Percentiles rank a stretch among this genome's conserved stretches.
Evolutionary conservation across 2,329 filamentous ascomycete species (phyloP).

Genomic region (Thielaviopsis euricoi): DNA sequence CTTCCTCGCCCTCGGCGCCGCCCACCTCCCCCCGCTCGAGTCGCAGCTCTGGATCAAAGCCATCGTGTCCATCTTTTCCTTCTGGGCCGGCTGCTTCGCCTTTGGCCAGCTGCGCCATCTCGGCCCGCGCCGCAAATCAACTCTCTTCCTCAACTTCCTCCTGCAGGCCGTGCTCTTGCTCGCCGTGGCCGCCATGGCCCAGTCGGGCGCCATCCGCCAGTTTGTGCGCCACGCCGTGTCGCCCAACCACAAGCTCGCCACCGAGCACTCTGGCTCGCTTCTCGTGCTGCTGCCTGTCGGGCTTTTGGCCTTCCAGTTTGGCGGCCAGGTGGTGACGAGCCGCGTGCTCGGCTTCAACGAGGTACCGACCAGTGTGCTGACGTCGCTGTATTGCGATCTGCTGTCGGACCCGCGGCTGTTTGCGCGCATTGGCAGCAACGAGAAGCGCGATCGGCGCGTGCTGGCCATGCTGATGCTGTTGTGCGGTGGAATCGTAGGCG

Average conservation of each 20-base stretch:
- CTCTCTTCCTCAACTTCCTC: slow-evolving; percentile 32
- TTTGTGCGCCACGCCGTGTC: slow-evolving; percentile 11
- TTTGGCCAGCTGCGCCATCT: slow-evolving; percentile 23
- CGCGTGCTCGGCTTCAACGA: slow-evolving; percentile 34
- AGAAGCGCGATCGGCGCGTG: slow-evolving; percentile 32
- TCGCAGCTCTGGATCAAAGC: slow-evolving; percentile 33
- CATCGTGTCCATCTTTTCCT: slow-evolving; percentile 34
- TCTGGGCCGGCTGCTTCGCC: slow-evolving; percentile 35
- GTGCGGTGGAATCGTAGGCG: slow-evolving; percentile 29
- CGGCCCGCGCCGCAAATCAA: slow-evolving; percentile 23
- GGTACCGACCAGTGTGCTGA: slow-evolving; percentile 37
- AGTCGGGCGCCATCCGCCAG: slow-evolving; percentile 28
- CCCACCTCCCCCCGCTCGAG: slow-evolving; percentile 31
- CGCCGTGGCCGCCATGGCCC: slow-evolving; percentile 34
- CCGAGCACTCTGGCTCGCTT: slow-evolving; percentile 19
- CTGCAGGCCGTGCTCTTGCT: slow-evolving; percentile 34
- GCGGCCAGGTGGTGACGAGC: slow-evolving; percentile 34
- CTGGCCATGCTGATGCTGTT: slow-evolving; percentile 28
- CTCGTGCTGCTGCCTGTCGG: slow-evolving; percentile 28
- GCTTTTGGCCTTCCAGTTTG: slow-evolving; percentile 35
- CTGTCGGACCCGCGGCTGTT: slow-evolving; percentile 33
- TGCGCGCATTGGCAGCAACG: slow-evolving; percentile 24
- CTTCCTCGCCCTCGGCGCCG: slow-evolving; percentile 42
- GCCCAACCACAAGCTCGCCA: slow-evolving; percentile 4
- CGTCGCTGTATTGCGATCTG: slow-evolving; percentile 36